A percentile compares a stretch with the other conserved stretches of the same genome.
phyloP scores from a whole-genome alignment of 1,284 basidiomycete species.

The Cryptococcus hybrid region DNA sequence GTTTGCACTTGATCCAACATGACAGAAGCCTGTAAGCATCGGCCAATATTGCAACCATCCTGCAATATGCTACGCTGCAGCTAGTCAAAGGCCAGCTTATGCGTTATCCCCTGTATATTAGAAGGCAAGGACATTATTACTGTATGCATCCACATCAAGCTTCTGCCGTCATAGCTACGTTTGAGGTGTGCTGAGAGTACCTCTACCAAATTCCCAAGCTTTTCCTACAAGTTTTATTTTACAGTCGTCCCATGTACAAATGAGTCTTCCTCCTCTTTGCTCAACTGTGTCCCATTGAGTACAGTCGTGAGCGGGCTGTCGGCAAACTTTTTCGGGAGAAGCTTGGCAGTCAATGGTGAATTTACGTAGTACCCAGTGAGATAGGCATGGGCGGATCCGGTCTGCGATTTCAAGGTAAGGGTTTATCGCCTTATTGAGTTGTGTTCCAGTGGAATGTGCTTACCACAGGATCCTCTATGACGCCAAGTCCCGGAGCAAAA shows the following conservation, averaged over 20 bases:
- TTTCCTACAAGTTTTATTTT: conserved; percentile 18
- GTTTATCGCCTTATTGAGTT: neutral
- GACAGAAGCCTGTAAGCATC: too few relatives aligned
- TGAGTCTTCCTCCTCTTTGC: conserved; percentile 13
- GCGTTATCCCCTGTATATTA: too few relatives aligned
- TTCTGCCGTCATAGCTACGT: too few relatives aligned
- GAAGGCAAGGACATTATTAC: too few relatives aligned
- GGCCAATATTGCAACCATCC: too few relatives aligned
- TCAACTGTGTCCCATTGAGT: conserved; percentile 20
- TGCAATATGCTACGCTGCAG: too few relatives aligned
- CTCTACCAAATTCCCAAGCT: conserved; percentile 14
- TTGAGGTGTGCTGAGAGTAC: neutral
- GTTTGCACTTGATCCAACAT: too few relatives aligned
- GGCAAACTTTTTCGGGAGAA: conserved; percentile 10
- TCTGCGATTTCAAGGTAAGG: conserved; percentile 13
- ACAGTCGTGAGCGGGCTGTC: conserved; percentile 1
- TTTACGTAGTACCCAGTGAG: conserved; percentile 36
- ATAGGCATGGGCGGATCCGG: conserved; percentile 34
- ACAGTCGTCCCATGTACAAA: conserved; percentile 13
- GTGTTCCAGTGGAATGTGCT: conserved; percentile 11
- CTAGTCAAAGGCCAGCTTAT: too few relatives aligned
- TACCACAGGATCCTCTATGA: conserved; percentile 44
- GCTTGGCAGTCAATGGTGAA: conserved; percentile 9
- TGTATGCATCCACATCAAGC: too few relatives aligned
- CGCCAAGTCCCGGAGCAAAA: conserved; percentile 28